Percentiles rank a stretch among this genome's conserved stretches.
Conservation (phyloP, 306 rosid genomes). For the Pterocarpus santalinus region DNA sequence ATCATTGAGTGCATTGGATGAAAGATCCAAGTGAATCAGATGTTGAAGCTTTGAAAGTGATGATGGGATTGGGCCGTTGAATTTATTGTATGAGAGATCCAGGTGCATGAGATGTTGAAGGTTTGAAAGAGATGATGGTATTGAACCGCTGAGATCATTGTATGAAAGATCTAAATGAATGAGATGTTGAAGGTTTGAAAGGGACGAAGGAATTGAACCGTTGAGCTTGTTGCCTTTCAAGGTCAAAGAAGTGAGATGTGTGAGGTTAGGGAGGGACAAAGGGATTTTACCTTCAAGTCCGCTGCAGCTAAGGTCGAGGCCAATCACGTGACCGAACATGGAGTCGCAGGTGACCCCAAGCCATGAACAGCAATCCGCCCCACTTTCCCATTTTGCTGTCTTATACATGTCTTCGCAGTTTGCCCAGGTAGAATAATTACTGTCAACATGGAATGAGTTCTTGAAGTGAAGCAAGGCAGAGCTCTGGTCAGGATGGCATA, state of each 20-base stretch:
- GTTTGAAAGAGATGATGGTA: neutral
- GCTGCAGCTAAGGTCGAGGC: slow-evolving; percentile 19
- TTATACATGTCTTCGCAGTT: too few relatives aligned
- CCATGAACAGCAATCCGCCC: slow-evolving; percentile 41
- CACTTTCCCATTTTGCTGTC: slow-evolving; percentile 30
- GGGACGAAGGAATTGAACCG: neutral
- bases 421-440: too few relatives aligned
- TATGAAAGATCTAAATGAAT: neutral
- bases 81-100: neutral
- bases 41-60: neutral
- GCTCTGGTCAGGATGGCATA: slow-evolving; percentile 19
- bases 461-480: slow-evolving; percentile 39
- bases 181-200: slow-evolving; percentile 11
- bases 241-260: neutral
- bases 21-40: slow-evolving; percentile 16
- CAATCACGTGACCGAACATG: slow-evolving; percentile 28
- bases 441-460: neutral
- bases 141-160: neutral
- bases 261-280: neutral
- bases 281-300: neutral
- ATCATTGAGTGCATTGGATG: too few relatives aligned
- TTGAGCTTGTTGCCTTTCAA: neutral
- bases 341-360: slow-evolving; percentile 26
- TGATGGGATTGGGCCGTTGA: neutral
- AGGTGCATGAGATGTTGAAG: neutral